Evolutionary conservation across 345 rosid genomes (phyloP).

Genomic region (Brassica carinata): DNA sequence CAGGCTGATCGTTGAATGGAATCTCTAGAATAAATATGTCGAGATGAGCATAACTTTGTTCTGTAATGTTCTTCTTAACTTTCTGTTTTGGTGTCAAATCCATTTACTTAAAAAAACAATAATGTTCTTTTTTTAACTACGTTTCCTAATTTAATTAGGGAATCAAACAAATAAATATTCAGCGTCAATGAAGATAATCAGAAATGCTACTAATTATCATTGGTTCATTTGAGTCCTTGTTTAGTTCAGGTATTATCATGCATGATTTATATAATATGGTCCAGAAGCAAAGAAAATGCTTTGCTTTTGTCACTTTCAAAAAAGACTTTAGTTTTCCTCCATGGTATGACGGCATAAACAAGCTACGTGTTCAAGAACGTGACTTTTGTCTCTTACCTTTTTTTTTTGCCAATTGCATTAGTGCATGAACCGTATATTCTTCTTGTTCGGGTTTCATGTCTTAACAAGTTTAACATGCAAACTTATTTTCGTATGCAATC

Average conservation of each 20-base stretch:
- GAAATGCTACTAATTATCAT: background rate
- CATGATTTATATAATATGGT: background rate
- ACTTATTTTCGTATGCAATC: constrained; percentile 3
- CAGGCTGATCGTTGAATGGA: constrained; percentile 32
- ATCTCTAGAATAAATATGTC: constrained; percentile 35
- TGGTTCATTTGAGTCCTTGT: constrained; percentile 20
- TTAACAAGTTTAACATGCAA: background rate
- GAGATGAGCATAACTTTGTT: constrained; percentile 37
- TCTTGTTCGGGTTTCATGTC: constrained; percentile 7
- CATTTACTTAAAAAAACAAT: constrained; percentile 14
- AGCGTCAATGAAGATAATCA: background rate
- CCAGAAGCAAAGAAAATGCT: constrained; percentile 22
- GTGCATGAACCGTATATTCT: background rate
- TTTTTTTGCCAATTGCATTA: constrained; percentile 9
- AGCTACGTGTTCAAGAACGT: constrained; percentile 34
- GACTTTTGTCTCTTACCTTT: constrained; percentile 2
- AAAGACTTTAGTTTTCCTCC: constrained; percentile 9
- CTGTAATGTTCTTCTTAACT: constrained; percentile 35
- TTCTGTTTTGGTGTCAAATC: constrained; percentile 43
- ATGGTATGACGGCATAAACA: constrained; percentile 20
- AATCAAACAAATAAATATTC: constrained; percentile 10
- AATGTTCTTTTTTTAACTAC: constrained; percentile 21
- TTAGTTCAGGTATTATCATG: background rate
- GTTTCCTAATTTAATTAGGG: constrained; percentile 29
- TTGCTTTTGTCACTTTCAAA: constrained; percentile 31